These are phyloP conservation scores for Paecilomyces variotii DNA, from an alignment of 2,329 filamentous ascomycete species.

Conservation along the genomic window DNA sequence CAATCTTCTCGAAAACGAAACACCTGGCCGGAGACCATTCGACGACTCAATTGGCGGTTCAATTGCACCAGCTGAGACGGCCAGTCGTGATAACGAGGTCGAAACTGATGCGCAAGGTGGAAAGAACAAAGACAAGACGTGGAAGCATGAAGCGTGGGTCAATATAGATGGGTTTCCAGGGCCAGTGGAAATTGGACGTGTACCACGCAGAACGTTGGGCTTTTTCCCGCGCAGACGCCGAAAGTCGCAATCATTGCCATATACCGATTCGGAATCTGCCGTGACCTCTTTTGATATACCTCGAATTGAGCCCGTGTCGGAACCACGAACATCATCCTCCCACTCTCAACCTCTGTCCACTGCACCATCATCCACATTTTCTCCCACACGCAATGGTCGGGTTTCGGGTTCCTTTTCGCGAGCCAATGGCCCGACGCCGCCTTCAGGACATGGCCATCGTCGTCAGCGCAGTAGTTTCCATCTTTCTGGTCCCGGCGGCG, in stretches of 20 bases:
- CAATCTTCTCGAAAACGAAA: conserved; percentile 19
- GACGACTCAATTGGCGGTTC: conserved; percentile 29
- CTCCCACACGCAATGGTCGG: conserved; percentile 20
- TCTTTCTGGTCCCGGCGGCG: conserved; percentile 77
- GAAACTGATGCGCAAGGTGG: conserved; percentile 6
- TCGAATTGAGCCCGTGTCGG: conserved; percentile 12
- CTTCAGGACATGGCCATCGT: conserved; percentile 31
- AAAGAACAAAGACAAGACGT: conserved; percentile 51
- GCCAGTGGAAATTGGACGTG: conserved; percentile 76
- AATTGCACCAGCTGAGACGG: conserved; percentile 17
- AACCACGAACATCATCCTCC: conserved; percentile 4
- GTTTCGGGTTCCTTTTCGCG: conserved; percentile 17
- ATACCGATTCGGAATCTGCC: conserved; percentile 51
- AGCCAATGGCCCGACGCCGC: conserved; percentile 16
- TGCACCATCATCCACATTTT: conserved; percentile 17
- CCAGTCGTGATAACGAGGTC: conserved; percentile 4
- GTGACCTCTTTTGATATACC: conserved; percentile 23
- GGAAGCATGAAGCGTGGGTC: conserved; percentile 88
- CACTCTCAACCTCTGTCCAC: conserved; percentile 18
- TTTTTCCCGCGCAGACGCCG: conserved; percentile 88
- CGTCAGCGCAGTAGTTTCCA: conserved; percentile 42
- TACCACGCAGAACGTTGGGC: conserved; percentile 71
- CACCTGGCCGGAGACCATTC: conserved; percentile 8
- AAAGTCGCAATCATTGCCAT: conserved; percentile 57
- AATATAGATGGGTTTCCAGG: conserved; percentile 62